phyloP scores from a whole-genome alignment of 768 basidiomycete genomes.

The Xerocomus potaroensis region DNA sequence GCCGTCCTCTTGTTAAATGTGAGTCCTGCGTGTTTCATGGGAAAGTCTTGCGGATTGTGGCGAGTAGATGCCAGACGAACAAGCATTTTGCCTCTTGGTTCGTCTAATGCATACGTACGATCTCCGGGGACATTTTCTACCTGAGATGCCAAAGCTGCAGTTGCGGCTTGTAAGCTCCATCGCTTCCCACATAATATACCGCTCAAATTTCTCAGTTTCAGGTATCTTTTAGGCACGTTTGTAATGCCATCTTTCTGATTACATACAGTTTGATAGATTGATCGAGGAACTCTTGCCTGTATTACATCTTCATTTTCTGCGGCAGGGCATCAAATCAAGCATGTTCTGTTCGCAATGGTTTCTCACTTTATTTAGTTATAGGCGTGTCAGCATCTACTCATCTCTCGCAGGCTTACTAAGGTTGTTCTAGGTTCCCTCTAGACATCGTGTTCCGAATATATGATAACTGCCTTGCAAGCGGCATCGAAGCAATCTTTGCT shows the following conservation, averaged over 20 bases:
- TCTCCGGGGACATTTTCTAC: constrained; percentile 93
- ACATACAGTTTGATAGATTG: constrained; percentile 80
- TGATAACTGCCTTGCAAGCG: constrained; percentile 93
- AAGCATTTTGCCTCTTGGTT: constrained; percentile 94
- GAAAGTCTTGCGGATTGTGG: not conserved
- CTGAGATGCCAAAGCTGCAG: constrained; percentile 98
- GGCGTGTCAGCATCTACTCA: constrained; percentile 41
- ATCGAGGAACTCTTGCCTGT: constrained; percentile 92
- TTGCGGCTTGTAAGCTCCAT: constrained; percentile 66
- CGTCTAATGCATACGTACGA: constrained; percentile 96
- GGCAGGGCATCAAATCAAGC: constrained; percentile 93
- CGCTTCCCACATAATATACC: not conserved
- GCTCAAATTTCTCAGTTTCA: constrained; percentile 46
- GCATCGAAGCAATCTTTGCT: constrained; percentile 95
- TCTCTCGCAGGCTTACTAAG: not conserved
- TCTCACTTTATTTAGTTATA: constrained; percentile 93
- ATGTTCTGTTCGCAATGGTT: constrained; percentile 99
- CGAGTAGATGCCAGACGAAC: constrained; percentile 96
- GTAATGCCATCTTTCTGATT: constrained; percentile 14
- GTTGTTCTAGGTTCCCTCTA: constrained; percentile 71
- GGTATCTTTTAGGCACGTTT: constrained; percentile 35
- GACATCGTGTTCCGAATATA: constrained; percentile 95
- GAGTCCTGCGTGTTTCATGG: constrained; percentile 24
- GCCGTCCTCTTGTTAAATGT: constrained; percentile 92
- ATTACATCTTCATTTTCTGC: constrained; percentile 86